These are phyloP conservation scores for Malus domestica DNA, from an alignment of 306 rosid species.

Conservation along the genomic window DNA sequence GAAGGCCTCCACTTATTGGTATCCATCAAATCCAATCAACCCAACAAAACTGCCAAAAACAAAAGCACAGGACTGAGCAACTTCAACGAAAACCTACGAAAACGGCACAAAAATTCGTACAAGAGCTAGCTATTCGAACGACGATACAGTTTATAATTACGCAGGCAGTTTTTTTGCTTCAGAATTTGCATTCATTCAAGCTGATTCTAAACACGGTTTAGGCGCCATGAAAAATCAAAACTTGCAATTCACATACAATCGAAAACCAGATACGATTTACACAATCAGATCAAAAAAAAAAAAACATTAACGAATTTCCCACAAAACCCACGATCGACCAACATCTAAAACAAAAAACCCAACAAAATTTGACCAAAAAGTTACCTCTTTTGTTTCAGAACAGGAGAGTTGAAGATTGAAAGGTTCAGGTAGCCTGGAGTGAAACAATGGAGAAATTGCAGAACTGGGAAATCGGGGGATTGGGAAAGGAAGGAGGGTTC, in stretches of 20 bases:
- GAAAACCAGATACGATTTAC: too few species aligned
- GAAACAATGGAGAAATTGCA: neutral
- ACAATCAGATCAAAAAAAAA: too few species aligned
- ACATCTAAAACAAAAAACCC: neutral
- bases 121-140: neutral
- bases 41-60: neutral
- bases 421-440: neutral
- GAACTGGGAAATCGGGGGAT: neutral
- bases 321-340: too few species aligned
- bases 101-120: neutral
- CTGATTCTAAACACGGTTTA: neutral
- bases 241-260: too few species aligned
- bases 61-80: neutral
- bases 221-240: neutral
- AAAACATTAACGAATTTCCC: too few species aligned
- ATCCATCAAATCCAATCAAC: constrained; percentile 11
- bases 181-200: neutral
- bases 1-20: constrained; percentile 10
- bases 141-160: neutral
- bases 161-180: neutral
- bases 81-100: neutral
- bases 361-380: neutral
- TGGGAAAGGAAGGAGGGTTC: neutral
- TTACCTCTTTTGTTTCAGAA: neutral
- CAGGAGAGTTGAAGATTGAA: neutral